Evolutionary conservation across 176 grass and related monocot species (phyloP), one percentile per base, ranked within the genome.

Genomic region (Juncus effusus): DNA sequence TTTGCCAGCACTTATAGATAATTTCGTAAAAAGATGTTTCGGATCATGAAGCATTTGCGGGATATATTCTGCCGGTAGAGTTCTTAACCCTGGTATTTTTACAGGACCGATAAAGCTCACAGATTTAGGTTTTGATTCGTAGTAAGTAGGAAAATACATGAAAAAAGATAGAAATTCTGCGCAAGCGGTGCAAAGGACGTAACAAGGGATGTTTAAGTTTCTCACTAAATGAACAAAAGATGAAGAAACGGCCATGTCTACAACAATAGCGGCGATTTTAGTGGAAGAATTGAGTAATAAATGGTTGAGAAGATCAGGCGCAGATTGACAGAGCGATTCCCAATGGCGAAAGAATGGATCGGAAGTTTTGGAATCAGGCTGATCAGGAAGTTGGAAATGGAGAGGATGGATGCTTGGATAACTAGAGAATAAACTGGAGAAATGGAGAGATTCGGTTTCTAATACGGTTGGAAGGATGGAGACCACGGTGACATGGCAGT

Each of bases 261-360:
- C 41, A 2, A 95, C 8, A 41, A 84, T 28, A 0, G 86, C 80
- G 1, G 83, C 76, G 15, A 74, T 62, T 2, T 38, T 79, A 7
- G 68, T 70, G 1, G 59, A 3, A 19, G 79, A 41, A n/a, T 38
- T 61, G 62, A 54, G 56, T n/a, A 84, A 64, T 61, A 86, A 61
- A 14, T 36, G 59, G 8, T 7, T 44, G 54, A 90, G 59, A 8
- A 79, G 73, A 16, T 74, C 86, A 36, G 36, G 40, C 9, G 67
- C 74, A 0, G 90, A 86, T n/a, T 76, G 74, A 51, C 86, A 72
- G 1, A 89, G 62, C 16, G 65, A 55, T 59, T 83, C 78, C 78
- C 77, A 90, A 1, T 73, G 80, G 51, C 70, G 67, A 3, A 71
- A 36, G 67, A 95, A 95, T 1, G 86, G 90, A 51, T 95, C 90